Base-by-base conservation (phyloP, 2,329 filamentous ascomycete species). In the Aspergillus candidus region DNA sequence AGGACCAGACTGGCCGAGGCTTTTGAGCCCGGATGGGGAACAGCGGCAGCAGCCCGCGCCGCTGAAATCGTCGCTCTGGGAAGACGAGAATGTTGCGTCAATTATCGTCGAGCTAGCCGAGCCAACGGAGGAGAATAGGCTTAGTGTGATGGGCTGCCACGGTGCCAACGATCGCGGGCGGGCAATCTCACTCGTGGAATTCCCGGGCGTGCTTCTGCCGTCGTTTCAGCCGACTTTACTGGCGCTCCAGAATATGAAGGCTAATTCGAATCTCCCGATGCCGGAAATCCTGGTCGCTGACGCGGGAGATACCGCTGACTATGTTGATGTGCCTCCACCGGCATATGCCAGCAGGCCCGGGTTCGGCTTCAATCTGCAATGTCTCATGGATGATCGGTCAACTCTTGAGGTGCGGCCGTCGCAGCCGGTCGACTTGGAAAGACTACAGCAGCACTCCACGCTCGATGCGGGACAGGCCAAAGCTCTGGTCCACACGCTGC, bases 161-260 rank as follows among this genome's bases (percentile, higher is more conserved):
- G 41, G 17, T 15, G 18, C 32, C 6, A 31, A 27, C 7, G 38
- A 37, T n/a, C 34, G 22, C 6, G 18, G 38, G 7, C 33, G 36
- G 1, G 40, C 47, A 5, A 36, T 64, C 4, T 55, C 57, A 3
- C 66, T 84, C 1, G 69, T 84, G 1, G 81, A 84, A 49, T 83
- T 84, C 44, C 81, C 80, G 0, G 77, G 76, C 0, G 65, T 84
- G 4, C 59, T 84, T 2, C 63, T 82, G 2, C 72, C 75, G 0
- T 72, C 80, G 0, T 84, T 84, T 51, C 63, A 72, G 18, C 76
- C 77, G 18, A 81, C 76, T 0, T 66, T 84, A 0, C 60, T 69
- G 35, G 75, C 75, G 0, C 63, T 85, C 3, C 78, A 84, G 54
- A 56, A 61, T 1, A 78, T 82, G 66, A 71, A 69, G 8, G 52